Conservation (phyloP, 2,329 filamentous ascomycete species). For the Phyllosticta ampelicida region DNA sequence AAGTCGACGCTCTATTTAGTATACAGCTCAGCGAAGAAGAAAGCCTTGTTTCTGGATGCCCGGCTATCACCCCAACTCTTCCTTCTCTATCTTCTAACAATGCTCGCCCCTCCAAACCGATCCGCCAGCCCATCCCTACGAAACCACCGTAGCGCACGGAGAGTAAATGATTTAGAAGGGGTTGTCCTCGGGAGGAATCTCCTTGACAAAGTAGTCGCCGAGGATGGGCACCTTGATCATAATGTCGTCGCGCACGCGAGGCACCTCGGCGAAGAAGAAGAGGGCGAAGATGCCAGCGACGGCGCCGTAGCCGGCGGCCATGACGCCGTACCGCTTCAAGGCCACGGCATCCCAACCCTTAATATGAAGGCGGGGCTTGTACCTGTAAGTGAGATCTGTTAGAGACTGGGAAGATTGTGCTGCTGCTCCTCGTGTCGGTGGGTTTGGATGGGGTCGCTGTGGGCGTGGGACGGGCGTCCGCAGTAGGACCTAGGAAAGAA, state of each 20-base stretch:
- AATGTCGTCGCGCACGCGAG: conserved; percentile 51
- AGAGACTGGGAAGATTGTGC: conserved; percentile 3
- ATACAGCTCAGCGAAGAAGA: neutral
- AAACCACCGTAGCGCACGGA: neutral
- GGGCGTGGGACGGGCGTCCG: neutral
- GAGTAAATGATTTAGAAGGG: conserved; percentile 32
- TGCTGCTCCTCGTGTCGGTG: neutral
- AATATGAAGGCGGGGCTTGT: conserved; percentile 38
- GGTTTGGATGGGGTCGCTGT: neutral
- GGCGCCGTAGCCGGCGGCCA: conserved; percentile 46
- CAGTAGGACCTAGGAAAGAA: neutral
- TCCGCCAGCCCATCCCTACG: neutral
- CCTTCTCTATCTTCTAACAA: neutral
- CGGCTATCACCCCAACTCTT: neutral
- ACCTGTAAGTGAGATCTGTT: conserved; percentile 29
- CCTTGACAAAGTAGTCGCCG: conserved; percentile 44
- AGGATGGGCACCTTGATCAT: conserved; percentile 50
- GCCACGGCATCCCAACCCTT: conserved; percentile 30
- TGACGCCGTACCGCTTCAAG: conserved; percentile 35
- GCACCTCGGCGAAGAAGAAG: conserved; percentile 56
- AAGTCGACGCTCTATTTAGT: neutral
- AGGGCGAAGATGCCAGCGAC: conserved; percentile 48
- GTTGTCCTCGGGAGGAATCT: conserved; percentile 54
- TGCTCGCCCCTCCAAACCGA: neutral
- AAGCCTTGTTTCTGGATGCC: neutral